Evolutionary conservation across 768 basidiomycete species (phyloP).

Genomic region (Hemileccinum impolitum): DNA sequence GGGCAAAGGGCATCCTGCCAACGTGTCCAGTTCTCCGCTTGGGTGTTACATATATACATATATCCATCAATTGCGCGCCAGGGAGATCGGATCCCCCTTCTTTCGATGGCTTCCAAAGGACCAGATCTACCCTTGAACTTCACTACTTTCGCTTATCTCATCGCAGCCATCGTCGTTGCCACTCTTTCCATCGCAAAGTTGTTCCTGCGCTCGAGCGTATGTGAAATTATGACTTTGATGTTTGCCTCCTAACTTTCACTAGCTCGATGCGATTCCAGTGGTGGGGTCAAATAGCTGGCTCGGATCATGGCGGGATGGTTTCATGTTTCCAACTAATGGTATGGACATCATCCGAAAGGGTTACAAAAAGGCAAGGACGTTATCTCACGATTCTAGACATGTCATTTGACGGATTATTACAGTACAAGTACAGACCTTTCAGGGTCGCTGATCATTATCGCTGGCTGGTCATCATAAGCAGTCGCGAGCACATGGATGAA

Average conservation of each 20-base stretch:
- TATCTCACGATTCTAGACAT: neutral
- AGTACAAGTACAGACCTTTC: conserved; percentile 31
- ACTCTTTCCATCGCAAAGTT: neutral
- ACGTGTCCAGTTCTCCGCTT: neutral
- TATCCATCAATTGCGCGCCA: neutral
- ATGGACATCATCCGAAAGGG: conserved; percentile 34
- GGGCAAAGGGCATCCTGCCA: too few relatives aligned
- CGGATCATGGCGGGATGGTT: conserved; percentile 24
- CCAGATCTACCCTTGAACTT: neutral
- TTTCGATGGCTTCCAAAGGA: neutral
- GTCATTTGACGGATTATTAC: neutral
- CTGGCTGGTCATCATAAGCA: conserved; percentile 41
- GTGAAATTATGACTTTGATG: neutral
- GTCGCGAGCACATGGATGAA: conserved; percentile 36
- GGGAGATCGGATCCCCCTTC: neutral
- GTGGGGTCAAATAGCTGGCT: conserved; percentile 25
- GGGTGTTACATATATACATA: too few relatives aligned
- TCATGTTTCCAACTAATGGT: conserved; percentile 19
- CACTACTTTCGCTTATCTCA: neutral
- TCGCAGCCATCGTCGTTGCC: neutral
- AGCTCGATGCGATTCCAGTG: conserved; percentile 30
- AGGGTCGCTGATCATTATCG: conserved; percentile 24
- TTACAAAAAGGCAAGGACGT: conserved; percentile 25
- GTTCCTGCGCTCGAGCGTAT: neutral
- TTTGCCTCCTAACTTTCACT: neutral